These are phyloP conservation scores for Sordariomycetes sp. DNA, from an alignment of 2,329 filamentous ascomycete species.

Conservation along the genomic window DNA sequence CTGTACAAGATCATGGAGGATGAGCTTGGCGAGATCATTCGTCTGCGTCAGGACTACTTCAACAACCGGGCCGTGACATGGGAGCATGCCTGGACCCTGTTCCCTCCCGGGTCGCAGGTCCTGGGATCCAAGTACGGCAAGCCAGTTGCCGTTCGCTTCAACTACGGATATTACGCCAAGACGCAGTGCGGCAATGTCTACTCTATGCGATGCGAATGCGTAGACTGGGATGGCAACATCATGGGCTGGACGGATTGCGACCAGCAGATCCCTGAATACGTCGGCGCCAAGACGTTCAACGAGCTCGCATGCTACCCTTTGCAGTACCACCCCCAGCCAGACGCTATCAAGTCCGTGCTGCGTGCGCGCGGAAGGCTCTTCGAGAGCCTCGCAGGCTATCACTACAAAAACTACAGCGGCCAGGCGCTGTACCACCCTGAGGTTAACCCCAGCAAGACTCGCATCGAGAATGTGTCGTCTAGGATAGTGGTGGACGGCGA, in stretches of 20 bases:
- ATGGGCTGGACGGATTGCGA: slow-evolving; percentile 29
- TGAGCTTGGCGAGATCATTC: slow-evolving; percentile 41
- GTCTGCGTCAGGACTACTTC: slow-evolving; percentile 39
- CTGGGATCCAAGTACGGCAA: slow-evolving; percentile 28
- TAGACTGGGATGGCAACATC: slow-evolving; percentile 38
- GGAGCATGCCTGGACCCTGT: slow-evolving; percentile 43
- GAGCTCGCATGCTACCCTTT: slow-evolving; percentile 34
- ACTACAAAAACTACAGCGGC: slow-evolving; percentile 37
- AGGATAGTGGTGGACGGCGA: slow-evolving; percentile 20
- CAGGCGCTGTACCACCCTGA: slow-evolving; percentile 20
- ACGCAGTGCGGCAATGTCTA: slow-evolving; percentile 28
- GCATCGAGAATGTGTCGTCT: slow-evolving; percentile 17
- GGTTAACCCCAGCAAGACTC: slow-evolving; percentile 7
- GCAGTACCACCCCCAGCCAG: slow-evolving; percentile 29
- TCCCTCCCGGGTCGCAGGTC: slow-evolving; percentile 34
- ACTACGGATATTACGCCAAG: slow-evolving; percentile 23
- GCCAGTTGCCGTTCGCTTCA: slow-evolving; percentile 27
- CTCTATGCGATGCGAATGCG: slow-evolving; percentile 26
- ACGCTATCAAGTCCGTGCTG: slow-evolving; percentile 22
- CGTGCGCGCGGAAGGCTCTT: slow-evolving; percentile 32
- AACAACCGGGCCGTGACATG: slow-evolving; percentile 44
- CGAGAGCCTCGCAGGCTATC: slow-evolving; percentile 32
- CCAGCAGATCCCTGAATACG: slow-evolving; percentile 28
- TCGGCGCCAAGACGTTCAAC: slow-evolving; percentile 33
- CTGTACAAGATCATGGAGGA: slow-evolving; percentile 36